These are phyloP conservation scores for Zymoseptoria ardabiliae DNA, from an alignment of 2,329 filamentous ascomycete genomes.

Conservation along the genomic window DNA sequence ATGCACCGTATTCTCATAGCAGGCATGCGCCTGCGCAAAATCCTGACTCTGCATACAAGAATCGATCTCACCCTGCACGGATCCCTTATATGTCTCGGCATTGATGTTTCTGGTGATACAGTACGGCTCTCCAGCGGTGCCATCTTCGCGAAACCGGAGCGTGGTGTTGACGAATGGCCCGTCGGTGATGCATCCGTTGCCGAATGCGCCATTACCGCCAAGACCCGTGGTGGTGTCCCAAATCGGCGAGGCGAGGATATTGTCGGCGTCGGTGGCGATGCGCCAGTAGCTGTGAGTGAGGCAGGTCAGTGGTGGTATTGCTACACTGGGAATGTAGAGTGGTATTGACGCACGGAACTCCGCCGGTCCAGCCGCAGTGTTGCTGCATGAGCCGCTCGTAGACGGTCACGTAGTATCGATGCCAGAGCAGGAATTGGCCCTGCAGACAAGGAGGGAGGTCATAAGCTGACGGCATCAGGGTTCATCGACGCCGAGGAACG, in stretches of 20 bases:
- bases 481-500: background rate
- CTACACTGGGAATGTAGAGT: background rate
- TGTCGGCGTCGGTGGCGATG: slow-evolving; percentile 11
- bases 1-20: slow-evolving; percentile 16
- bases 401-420: slow-evolving; percentile 16
- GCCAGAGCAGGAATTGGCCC: slow-evolving; percentile 17
- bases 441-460: background rate
- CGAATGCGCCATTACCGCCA: slow-evolving; percentile 9
- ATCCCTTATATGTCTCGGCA: slow-evolving; percentile 6
- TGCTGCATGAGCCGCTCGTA: slow-evolving; percentile 13
- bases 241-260: slow-evolving; percentile 9
- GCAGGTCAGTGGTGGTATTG: background rate
- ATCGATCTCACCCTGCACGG: slow-evolving; percentile 10
- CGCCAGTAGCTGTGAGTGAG: slow-evolving; percentile 13
- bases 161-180: slow-evolving; percentile 15
- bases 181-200: slow-evolving; percentile 8
- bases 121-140: slow-evolving; percentile 1
- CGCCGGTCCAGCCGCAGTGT: slow-evolving; percentile 15
- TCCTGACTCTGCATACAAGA: slow-evolving; percentile 9
- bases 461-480: background rate
- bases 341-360: slow-evolving; percentile 10
- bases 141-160: slow-evolving; percentile 8
- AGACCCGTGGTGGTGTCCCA: slow-evolving; percentile 14
- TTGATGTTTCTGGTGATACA: slow-evolving; percentile 13
- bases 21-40: slow-evolving; percentile 12